A percentile compares a stretch with the other conserved stretches of the same genome.
phyloP scores from a whole-genome alignment of 441 rosid genomes.

The Gossypium trilobum region DNA sequence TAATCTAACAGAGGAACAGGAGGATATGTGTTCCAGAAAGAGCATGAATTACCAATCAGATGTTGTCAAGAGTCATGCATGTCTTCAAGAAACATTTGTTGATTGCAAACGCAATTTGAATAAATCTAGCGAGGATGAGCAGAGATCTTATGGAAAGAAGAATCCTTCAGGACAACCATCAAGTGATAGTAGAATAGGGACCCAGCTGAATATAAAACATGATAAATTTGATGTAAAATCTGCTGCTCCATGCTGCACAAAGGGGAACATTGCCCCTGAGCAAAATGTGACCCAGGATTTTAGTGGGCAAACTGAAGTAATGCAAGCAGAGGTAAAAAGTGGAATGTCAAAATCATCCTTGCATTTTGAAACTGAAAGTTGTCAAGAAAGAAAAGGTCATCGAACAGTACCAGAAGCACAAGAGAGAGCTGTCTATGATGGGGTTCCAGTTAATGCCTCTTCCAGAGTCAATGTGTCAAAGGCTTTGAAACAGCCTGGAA shows the following conservation, averaged over 20 bases:
- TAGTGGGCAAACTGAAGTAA: constrained; percentile 19
- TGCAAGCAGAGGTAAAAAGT: constrained; percentile 19
- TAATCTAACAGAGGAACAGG: not conserved
- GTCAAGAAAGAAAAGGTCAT: constrained; percentile 14
- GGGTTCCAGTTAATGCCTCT: constrained; percentile 22
- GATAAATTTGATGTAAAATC: constrained; percentile 19
- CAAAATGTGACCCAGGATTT: constrained; percentile 20
- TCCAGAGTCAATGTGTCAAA: constrained; percentile 20
- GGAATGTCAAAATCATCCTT: constrained; percentile 14
- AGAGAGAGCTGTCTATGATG: constrained; percentile 14
- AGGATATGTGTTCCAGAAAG: not conserved
- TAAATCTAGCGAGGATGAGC: constrained; percentile 23
- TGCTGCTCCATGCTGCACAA: constrained; percentile 7
- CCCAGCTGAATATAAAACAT: constrained; percentile 10
- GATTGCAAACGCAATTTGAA: not conserved
- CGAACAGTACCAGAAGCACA: constrained; percentile 14
- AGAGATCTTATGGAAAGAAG: constrained; percentile 17
- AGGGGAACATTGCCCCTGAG: constrained; percentile 10
- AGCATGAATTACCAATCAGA: not conserved
- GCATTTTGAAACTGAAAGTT: constrained; percentile 16
- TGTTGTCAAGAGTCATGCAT: not conserved
- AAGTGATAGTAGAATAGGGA: constrained; percentile 17
- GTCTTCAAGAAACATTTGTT: not conserved
- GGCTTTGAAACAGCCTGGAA: constrained; percentile 20
- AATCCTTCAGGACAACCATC: constrained; percentile 15